phyloP scores from a whole-genome alignment of 208 protist genomes.

The Lotmaria passim region DNA sequence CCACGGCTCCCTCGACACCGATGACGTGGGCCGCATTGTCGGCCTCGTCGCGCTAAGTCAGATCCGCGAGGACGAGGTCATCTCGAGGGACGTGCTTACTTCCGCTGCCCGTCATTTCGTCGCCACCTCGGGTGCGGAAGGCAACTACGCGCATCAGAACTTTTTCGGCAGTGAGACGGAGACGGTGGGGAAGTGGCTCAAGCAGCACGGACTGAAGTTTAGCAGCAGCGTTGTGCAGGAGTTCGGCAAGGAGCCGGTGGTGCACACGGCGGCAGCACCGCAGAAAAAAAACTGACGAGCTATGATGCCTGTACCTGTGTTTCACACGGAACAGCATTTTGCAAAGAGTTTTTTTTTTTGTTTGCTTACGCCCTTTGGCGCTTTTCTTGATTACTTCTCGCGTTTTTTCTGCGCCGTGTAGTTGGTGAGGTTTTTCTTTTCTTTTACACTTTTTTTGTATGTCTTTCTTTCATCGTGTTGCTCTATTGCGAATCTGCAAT shows the following conservation, averaged over 20 bases:
- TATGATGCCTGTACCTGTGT: background rate
- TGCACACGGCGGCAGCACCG: conserved; percentile 53
- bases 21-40: conserved; percentile 76
- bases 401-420: too few relatives aligned
- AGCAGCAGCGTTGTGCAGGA: conserved; percentile 80
- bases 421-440: too few relatives aligned
- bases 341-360: background rate
- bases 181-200: conserved; percentile 87
- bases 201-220: conserved; percentile 75
- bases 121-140: conserved; percentile 74
- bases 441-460: too few relatives aligned
- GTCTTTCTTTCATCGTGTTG: too few relatives aligned
- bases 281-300: conserved; percentile 17
- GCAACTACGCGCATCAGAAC: conserved; percentile 77
- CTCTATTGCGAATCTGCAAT: too few relatives aligned
- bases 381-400: background rate
- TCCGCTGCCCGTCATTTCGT: conserved; percentile 86
- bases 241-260: conserved; percentile 89
- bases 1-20: conserved; percentile 60
- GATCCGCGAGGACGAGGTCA: conserved; percentile 34
- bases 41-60: conserved; percentile 77
- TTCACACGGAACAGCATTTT: background rate
- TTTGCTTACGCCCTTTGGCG: background rate
- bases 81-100: conserved; percentile 52
- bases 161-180: conserved; percentile 77